Conservation (phyloP, 1,284 basidiomycete species). For the Cutaneotrichosporon spelunceum region DNA sequence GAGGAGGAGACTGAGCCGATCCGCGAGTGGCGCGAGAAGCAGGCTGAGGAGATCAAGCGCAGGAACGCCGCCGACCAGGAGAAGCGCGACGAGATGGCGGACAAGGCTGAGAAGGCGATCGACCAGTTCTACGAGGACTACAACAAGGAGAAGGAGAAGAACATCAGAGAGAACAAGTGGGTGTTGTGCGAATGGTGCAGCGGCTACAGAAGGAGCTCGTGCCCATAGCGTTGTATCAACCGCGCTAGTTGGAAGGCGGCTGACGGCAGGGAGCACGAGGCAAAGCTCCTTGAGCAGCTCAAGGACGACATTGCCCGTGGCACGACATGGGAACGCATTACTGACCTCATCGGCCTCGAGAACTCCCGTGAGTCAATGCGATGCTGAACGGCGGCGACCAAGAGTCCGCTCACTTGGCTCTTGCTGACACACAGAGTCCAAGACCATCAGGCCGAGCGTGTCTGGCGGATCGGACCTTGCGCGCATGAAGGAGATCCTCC, state of each 20-base stretch:
- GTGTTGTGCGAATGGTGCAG: conserved; percentile 39
- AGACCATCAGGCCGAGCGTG: conserved; percentile 83
- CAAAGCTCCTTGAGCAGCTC: conserved; percentile 69
- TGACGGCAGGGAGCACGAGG: conserved; percentile 73
- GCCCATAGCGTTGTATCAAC: neutral
- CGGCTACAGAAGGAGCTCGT: neutral
- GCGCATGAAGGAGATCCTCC: conserved; percentile 85
- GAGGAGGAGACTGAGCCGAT: conserved; percentile 89
- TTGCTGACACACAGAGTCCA: conserved; percentile 61
- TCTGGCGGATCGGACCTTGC: conserved; percentile 84
- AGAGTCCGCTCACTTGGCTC: neutral
- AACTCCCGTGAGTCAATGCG: conserved; percentile 64
- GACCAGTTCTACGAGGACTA: conserved; percentile 97
- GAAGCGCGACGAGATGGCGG: conserved; percentile 79
- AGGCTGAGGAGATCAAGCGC: conserved; percentile 78
- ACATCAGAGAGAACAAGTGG: conserved; percentile 94
- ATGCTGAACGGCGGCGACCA: neutral
- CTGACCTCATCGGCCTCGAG: conserved; percentile 79
- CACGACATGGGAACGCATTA: conserved; percentile 95
- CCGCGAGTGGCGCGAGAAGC: conserved; percentile 81
- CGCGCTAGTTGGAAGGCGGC: neutral
- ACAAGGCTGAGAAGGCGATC: conserved; percentile 85
- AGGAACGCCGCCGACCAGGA: conserved; percentile 73
- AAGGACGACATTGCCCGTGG: conserved; percentile 78
- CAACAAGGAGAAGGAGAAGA: conserved; percentile 83